Evolutionary conservation across 208 protist genomes (phyloP).

Genomic region (Leishmania aethiopica): DNA sequence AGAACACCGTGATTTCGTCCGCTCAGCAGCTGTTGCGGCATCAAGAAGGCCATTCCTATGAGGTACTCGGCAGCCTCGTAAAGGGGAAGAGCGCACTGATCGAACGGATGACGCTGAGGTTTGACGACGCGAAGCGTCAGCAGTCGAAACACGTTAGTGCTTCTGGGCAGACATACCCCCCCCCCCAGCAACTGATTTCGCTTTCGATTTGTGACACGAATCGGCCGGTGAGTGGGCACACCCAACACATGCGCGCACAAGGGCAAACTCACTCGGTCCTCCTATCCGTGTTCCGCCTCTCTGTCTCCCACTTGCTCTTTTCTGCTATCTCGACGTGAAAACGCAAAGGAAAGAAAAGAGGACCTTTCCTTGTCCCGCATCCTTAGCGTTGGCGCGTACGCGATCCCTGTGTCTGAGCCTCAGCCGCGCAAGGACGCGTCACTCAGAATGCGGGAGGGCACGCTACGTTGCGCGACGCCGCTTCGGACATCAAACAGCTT

Average conservation of each 20-base stretch:
- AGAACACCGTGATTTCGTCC: conserved; percentile 15
- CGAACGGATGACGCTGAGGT: conserved; percentile 2
- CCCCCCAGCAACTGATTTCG: background rate
- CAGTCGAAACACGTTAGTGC: background rate
- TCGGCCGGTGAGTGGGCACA: background rate
- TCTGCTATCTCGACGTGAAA: background rate
- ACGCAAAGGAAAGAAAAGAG: background rate
- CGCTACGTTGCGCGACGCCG: background rate
- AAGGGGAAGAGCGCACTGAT: conserved; percentile 14
- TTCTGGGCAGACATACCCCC: background rate
- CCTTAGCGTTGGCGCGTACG: background rate
- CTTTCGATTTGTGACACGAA: background rate
- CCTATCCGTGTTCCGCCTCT: background rate
- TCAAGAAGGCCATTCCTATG: conserved; percentile 12
- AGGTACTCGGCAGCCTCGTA: background rate
- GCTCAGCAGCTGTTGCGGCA: conserved; percentile 7
- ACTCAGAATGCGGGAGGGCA: too few relatives aligned
- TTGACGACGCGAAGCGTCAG: background rate
- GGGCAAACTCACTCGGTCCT: background rate
- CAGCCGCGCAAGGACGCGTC: too few relatives aligned
- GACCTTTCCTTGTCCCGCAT: too few relatives aligned
- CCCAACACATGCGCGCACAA: background rate
- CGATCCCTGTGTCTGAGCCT: too few relatives aligned
- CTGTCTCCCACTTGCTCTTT: background rate
- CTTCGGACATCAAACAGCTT: background rate